Percentiles rank a stretch among this genome's conserved stretches.
phyloP scores from a whole-genome alignment of 2,329 filamentous ascomycete genomes.

The Cladosporium velox region DNA sequence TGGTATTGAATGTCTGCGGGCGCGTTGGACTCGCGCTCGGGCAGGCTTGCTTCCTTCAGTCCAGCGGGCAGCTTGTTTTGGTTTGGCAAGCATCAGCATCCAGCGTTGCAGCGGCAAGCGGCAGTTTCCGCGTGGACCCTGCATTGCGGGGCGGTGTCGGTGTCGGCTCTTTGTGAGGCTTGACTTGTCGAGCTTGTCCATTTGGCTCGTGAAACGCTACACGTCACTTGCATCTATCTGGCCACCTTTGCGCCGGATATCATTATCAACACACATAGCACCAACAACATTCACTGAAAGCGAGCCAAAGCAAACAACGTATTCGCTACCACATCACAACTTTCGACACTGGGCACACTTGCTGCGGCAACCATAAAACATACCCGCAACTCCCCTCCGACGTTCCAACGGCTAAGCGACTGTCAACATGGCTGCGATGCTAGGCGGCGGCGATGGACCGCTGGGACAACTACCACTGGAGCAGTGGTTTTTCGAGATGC shows the following conservation, averaged over 20 bases:
- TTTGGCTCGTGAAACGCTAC: background rate
- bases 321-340: background rate
- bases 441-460: slow-evolving; percentile 46
- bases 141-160: background rate
- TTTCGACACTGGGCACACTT: background rate
- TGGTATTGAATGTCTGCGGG: slow-evolving; percentile 1
- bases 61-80: background rate
- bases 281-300: background rate
- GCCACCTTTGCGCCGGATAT: slow-evolving; percentile 13
- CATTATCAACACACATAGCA: background rate
- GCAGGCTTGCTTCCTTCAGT: slow-evolving; percentile 5
- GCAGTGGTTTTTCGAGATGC: slow-evolving; percentile 99
- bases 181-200: background rate
- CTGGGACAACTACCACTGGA: slow-evolving; percentile 74
- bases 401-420: slow-evolving; percentile 6
- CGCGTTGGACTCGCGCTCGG: slow-evolving; percentile 3
- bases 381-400: background rate
- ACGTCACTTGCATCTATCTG: slow-evolving; percentile 13
- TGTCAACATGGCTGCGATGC: slow-evolving; percentile 48
- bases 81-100: background rate
- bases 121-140: slow-evolving; percentile 5
- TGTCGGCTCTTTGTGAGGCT: background rate
- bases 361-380: background rate
- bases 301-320: background rate
- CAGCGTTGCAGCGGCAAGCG: background rate